Evolutionary conservation across 169 alveolate genomes (phyloP), one percentile per base, ranked within the genome.

Genomic region (Besnoitia besnoiti): DNA sequence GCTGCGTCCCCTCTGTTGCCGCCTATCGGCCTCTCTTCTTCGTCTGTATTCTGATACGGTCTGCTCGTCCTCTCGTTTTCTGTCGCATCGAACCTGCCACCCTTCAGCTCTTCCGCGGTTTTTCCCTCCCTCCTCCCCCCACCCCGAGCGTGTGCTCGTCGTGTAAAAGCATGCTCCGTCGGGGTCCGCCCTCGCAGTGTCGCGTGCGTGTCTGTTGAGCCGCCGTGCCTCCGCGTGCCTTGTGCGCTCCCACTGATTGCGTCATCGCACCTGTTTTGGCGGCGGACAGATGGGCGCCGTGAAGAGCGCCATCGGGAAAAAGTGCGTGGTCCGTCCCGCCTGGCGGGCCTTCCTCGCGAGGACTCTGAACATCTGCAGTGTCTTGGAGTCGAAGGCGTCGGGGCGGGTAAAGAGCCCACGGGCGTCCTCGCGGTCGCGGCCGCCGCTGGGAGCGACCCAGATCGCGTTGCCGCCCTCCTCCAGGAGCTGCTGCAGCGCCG

Each of bases 371-470:
- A 90, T 14, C 85, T 89, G 92, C 33, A 93, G 85, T 40, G 93
- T 77, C 44, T 93, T 93, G 19, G 33, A 16, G 59, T 93, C 95
- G 55, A 88, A 93, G 12, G 61, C 42, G 42, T 92, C 94, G 61
- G 95, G 95, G 35, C 76, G 88, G 76, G 39, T 85, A 47, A 73
- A 89, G 67, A 49, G 76, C 61, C 93, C 93, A 0, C 33, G 5
- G 30, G 4, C 61, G 84, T 89, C 61, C 12, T 84, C 62, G 51
- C 95, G 92, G 75, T 93, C 95, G 1, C 95, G 50, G 14, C 95
- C 95, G 14, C 95, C 95, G 77, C 93, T 88, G 55, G 95, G 95
- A 16, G 95, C 95, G 12, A 93, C 95, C 95, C 95, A 93, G 10
- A 93, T 35, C 59, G 89, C 42, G 24, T 19, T 27, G n/a, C 91